Evolutionary conservation across 2,329 filamentous ascomycete genomes (phyloP).

Genomic region (Cercospora janseana): DNA sequence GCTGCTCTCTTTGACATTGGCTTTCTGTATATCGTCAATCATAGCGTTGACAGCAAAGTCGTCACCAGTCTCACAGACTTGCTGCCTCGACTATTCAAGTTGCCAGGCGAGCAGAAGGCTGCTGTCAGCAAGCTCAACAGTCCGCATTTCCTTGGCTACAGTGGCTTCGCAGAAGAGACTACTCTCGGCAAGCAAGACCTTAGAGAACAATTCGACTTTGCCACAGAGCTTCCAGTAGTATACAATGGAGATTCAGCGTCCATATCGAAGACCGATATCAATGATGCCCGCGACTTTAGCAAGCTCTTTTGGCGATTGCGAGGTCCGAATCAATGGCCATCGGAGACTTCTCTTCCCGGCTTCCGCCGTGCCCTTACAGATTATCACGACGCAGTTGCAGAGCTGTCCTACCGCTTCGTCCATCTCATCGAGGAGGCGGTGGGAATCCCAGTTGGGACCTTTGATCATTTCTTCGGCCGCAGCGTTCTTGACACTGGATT

Average conservation of each 20-base stretch:
- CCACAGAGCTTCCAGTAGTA: conserved; percentile 51
- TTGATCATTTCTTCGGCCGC: conserved; percentile 50
- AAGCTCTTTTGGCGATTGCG: conserved; percentile 44
- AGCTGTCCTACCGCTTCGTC: conserved; percentile 55
- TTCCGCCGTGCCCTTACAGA: conserved; percentile 36
- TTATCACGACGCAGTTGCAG: conserved; percentile 55
- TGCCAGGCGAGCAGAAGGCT: conserved; percentile 42
- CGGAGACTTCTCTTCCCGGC: conserved; percentile 32
- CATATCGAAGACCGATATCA: too few species aligned
- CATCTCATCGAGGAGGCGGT: conserved; percentile 58
- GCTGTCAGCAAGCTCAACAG: conserved; percentile 51
- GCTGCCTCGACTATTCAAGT: conserved; percentile 48
- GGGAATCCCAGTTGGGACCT: conserved; percentile 48
- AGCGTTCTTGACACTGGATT: neutral
- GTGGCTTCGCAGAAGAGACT: conserved; percentile 54
- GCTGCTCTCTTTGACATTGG: conserved; percentile 52
- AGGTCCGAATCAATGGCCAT: conserved; percentile 42
- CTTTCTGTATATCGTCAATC: conserved; percentile 55
- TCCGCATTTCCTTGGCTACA: conserved; percentile 62
- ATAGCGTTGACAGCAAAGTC: conserved; percentile 43
- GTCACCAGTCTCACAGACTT: conserved; percentile 42
- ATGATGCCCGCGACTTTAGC: conserved; percentile 46
- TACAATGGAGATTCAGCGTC: conserved; percentile 39
- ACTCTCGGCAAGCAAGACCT: conserved; percentile 55
- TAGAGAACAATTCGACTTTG: conserved; percentile 61